A percentile compares a stretch with the other conserved stretches of the same genome.
Evolutionary conservation across 768 basidiomycete species (phyloP).

Genomic region (Suillus sp.): DNA sequence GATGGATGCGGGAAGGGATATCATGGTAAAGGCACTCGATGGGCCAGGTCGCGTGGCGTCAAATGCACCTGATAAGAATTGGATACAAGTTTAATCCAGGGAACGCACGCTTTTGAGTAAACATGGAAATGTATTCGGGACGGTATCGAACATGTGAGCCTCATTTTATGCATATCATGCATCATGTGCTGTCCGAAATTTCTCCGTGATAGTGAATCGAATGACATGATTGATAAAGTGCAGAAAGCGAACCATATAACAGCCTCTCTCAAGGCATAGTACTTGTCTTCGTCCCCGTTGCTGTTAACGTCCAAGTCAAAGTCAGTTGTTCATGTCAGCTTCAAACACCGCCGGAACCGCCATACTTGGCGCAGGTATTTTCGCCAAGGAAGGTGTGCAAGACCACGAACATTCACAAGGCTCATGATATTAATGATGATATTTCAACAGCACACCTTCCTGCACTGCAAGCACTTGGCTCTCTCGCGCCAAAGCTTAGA

Average conservation of each 20-base stretch:
- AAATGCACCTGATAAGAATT: slow-evolving; percentile 1
- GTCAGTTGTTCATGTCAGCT: slow-evolving; percentile 38
- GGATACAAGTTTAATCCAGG: background rate
- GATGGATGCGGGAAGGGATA: background rate
- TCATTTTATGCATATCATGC: background rate
- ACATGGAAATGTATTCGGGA: background rate
- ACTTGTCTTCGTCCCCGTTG: background rate
- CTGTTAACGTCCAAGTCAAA: background rate
- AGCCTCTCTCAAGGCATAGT: background rate
- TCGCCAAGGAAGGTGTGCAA: slow-evolving; percentile 68
- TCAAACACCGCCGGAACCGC: slow-evolving; percentile 59
- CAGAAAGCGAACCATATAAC: background rate
- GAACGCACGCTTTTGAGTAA: background rate
- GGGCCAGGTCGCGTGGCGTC: background rate
- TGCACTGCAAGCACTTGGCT: slow-evolving; percentile 57
- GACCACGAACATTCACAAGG: slow-evolving; percentile 21
- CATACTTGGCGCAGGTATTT: slow-evolving; percentile 80
- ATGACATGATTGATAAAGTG: background rate
- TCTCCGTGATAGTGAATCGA: slow-evolving; percentile 5
- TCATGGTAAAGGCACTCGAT: slow-evolving; percentile 2
- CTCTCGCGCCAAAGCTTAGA: slow-evolving; percentile 48
- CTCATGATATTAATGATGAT: slow-evolving; percentile 26
- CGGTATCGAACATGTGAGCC: background rate
- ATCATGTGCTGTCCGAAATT: slow-evolving; percentile 13
- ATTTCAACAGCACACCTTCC: slow-evolving; percentile 71